Base-by-base conservation (phyloP, 2,329 filamentous ascomycete genomes). In the Microsporum canis region DNA sequence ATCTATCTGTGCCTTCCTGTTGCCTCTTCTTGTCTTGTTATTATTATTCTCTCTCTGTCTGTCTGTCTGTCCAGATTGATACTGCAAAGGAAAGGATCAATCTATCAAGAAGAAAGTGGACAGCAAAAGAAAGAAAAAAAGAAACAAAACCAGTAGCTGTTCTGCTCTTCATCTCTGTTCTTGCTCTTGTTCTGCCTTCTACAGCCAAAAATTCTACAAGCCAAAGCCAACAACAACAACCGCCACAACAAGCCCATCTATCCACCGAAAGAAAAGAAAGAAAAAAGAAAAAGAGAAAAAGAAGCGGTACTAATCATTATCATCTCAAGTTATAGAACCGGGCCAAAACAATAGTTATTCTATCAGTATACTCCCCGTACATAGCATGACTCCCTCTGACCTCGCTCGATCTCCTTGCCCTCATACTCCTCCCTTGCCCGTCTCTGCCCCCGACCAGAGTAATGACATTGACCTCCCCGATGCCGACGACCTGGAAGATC, bases 361-460 rank as follows among this genome's bases (percentile, higher is more conserved):
- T 34, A 55, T 55, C 49, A 55, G 49, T 55, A 55, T 55, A 55
- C 49, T 55, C 49, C 55, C 55, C 39, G 55, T 57, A 57, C 55
- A 43, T 55, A 55, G 49, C 49, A 55, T 55, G 49, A 55, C 49
- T 55, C 49, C 49, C 49, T 55, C 49, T 55, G 49, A 55, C 49
- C 49, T 55, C 49, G 14, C 49, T 31, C 49, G 31, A 12, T n/a
- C 31, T 33, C 27, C 29, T 31, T 34, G 33, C 49, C 49, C 49
- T 8, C 49, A 55, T 27, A 29, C 49, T 55, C 49, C 49, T 17
- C 29, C 49, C 14, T 17, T 36, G 29, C 49, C 31, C 49, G 29
- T 36, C 33, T 55, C 49, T 31, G 49, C 31, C 49, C 31, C 17
- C 31, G 49, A 55, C 49, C 55, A 57, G 39, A 41, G 17, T 39